These are phyloP conservation scores for Leptodermis oblonga DNA, from an alignment of 257 asterid species.

Conservation along the genomic window DNA sequence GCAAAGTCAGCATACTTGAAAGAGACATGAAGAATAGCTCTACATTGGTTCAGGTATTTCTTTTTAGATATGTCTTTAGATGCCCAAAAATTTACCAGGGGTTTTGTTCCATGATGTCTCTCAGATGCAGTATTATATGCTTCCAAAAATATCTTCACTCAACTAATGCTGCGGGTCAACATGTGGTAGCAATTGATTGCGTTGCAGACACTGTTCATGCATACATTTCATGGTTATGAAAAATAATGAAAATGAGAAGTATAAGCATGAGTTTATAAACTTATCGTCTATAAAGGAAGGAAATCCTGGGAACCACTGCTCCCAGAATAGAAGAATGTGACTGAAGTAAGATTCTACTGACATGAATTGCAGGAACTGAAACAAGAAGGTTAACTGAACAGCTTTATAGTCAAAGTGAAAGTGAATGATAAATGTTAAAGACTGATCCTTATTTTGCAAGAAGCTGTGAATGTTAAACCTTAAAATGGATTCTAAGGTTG, in stretches of 20 bases:
- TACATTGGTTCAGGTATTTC: conserved; percentile 78
- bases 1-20: conserved; percentile 70
- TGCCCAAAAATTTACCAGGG: background rate
- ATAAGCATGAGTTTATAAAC: background rate
- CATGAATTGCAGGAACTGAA: background rate
- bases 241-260: background rate
- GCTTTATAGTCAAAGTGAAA: background rate
- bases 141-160: background rate
- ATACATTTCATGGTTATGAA: background rate
- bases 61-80: conserved; percentile 9
- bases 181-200: background rate
- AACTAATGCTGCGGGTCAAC: background rate
- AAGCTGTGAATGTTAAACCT: background rate
- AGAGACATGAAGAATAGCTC: conserved; percentile 50
- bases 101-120: background rate
- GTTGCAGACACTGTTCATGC: no score
- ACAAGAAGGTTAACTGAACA: background rate
- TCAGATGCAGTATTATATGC: background rate
- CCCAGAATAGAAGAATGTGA: background rate
- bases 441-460: background rate
- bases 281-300: background rate
- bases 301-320: background rate
- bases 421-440: no score
- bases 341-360: background rate
- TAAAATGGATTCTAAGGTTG: background rate